phyloP scores from a whole-genome alignment of 306 rosid genomes.

The Quercus dentata region DNA sequence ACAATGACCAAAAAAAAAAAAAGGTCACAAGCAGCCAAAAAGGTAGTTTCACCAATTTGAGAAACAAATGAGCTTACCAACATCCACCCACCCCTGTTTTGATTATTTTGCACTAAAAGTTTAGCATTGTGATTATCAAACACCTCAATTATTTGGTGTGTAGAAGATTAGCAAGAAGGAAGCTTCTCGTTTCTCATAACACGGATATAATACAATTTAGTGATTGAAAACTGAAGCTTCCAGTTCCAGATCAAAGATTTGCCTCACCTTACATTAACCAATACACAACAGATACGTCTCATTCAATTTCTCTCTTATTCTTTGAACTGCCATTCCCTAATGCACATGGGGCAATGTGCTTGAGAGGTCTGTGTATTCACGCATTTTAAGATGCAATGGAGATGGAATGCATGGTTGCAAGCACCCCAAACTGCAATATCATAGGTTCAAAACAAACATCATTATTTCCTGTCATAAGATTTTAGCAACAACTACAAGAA shows the following conservation, averaged over 20 bases:
- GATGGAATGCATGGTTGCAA: conserved; percentile 93
- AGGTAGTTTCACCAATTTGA: background rate
- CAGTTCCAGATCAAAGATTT: background rate
- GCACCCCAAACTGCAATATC: conserved; percentile 86
- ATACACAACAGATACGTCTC: background rate
- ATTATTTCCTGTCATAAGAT: background rate
- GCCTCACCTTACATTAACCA: background rate
- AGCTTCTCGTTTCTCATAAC: background rate
- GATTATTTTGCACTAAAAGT: background rate
- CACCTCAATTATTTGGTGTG: background rate
- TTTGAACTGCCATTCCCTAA: conserved; percentile 88
- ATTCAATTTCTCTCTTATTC: conserved; percentile 28
- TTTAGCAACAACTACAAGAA: background rate
- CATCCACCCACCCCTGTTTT: background rate
- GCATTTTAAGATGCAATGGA: conserved; percentile 91
- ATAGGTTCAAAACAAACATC: background rate
- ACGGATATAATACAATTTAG: background rate
- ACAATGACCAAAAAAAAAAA: background rate
- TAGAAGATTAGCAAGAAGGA: background rate
- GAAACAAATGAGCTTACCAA: background rate
- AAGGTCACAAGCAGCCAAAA: background rate
- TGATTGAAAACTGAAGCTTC: background rate
- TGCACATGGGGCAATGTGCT: conserved; percentile 96
- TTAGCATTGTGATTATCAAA: background rate
- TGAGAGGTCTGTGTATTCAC: conserved; percentile 83